A percentile compares a stretch with the other conserved stretches of the same genome.
Conservation (phyloP, 257 asterid genomes). For the Voacanga thouarsii region DNA sequence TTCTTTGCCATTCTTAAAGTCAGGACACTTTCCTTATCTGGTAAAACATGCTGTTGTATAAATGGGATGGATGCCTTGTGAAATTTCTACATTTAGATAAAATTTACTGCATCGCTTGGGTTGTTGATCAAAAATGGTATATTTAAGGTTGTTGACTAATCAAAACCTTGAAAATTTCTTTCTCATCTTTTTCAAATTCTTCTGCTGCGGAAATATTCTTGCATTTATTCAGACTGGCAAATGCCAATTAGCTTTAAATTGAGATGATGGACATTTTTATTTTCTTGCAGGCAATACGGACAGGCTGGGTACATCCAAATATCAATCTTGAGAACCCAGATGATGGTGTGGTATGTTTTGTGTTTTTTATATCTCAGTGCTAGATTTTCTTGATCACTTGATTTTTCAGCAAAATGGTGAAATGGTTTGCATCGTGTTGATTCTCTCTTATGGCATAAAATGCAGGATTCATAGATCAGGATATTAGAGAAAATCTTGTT, state of each 20-base stretch:
- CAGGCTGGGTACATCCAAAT: slow-evolving; percentile 98
- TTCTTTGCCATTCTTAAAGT: slow-evolving; percentile 4
- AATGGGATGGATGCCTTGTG: background rate
- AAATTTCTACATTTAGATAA: background rate
- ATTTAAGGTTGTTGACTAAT: background rate
- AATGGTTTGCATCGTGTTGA: background rate
- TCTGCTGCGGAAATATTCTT: background rate
- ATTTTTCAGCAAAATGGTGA: background rate
- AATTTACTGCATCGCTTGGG: background rate
- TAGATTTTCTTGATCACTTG: background rate
- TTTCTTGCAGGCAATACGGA: slow-evolving; percentile 75
- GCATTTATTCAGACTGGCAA: background rate
- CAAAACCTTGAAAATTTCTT: background rate
- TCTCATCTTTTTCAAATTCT: background rate
- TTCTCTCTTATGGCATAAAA: background rate
- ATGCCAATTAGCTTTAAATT: background rate
- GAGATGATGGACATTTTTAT: slow-evolving; percentile 8
- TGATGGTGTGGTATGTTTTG: slow-evolving; percentile 73
- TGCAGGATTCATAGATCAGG: background rate
- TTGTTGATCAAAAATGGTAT: background rate
- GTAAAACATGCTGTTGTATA: background rate
- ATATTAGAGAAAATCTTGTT: background rate
- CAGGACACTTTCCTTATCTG: background rate
- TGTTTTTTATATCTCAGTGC: background rate
- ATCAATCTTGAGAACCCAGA: slow-evolving; percentile 92